Base-by-base conservation (phyloP, 345 rosid genomes). In the Garcia nutans region DNA sequence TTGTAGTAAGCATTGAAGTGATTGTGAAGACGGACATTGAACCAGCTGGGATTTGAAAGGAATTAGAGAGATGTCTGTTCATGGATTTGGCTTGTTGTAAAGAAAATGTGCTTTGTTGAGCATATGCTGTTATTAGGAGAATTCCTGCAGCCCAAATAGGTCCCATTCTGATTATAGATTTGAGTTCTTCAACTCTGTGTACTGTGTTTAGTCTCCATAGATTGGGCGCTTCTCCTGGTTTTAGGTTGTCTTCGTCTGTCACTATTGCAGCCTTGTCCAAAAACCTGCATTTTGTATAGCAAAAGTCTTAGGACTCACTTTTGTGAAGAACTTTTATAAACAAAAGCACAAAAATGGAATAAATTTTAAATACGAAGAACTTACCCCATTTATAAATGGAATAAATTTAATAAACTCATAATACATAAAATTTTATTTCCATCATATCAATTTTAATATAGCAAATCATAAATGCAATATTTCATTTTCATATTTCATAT, bases 131-230 rank as follows among this genome's bases (percentile, higher is more conserved):
- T 79, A 85, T 84, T 13, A 92, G 87, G 56, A 92, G 88, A 65
- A 94, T 92, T 4, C 97, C 98, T 0, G 98, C 76, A 2, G 89
- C 96, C 94, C 98, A 90, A 10, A 94, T 90, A 0, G 98, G 98
- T 54, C 90, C 92, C 98, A 94, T 94, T 44, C 98, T 81, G 76
- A 94, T 85, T 45, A 94, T 68, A 0, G 94, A 85, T 78, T 94
- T 94, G 8, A 94, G 87, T 54, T 94, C 97, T 72, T 94, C 98
- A 42, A 92, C 93, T 49, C 98, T 77, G 83, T 94, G 98, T 41
- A 94, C 89, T 5, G 98, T 94, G 84, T 79, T 92, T 24, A 94
- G 79, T 37, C 91, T 81, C 98, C 98, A 94, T 19, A 67, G 84
- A 70, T 92, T 87, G 0, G 92, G 94, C 22, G 62, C 33, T 72